These are phyloP conservation scores for Salix purpurea DNA, from an alignment of 345 rosid species.

Conservation along the genomic window DNA sequence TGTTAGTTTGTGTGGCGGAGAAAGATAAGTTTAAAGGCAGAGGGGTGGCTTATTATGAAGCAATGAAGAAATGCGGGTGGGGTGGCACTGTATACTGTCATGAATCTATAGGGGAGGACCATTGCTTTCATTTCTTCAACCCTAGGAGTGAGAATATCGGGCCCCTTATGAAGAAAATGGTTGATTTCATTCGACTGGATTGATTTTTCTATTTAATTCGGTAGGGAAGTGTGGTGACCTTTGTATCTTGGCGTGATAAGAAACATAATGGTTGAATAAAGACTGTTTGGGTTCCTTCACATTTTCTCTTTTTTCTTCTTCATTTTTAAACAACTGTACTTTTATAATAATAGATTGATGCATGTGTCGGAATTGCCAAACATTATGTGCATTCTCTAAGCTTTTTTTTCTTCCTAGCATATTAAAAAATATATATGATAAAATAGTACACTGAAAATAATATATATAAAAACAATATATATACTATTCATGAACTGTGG, in stretches of 20 bases:
- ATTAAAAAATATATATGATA: no score
- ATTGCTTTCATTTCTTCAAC: conserved; percentile 19
- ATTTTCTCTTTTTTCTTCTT: background rate
- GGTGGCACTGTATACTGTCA: conserved; percentile 7
- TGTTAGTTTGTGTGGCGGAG: conserved; percentile 40
- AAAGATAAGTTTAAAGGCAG: conserved; percentile 7
- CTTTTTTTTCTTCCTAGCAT: no score
- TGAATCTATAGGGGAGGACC: conserved; percentile 15
- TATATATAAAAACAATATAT: no score
- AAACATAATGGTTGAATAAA: no score
- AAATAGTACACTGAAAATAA: no score
- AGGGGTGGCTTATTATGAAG: conserved; percentile 11
- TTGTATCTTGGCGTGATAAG: background rate
- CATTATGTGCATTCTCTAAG: no score
- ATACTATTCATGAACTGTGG: no score
- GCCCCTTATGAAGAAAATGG: conserved; percentile 26
- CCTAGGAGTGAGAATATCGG: conserved; percentile 22
- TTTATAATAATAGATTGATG: no score
- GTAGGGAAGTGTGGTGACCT: background rate
- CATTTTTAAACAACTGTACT: no score
- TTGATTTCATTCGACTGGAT: conserved; percentile 22
- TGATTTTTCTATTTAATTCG: background rate
- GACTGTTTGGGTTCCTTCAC: background rate
- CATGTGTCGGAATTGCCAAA: no score
- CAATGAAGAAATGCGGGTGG: conserved; percentile 12